Base-by-base conservation (phyloP, 2,329 filamentous ascomycete species). In the Calonectria hawksworthii region DNA sequence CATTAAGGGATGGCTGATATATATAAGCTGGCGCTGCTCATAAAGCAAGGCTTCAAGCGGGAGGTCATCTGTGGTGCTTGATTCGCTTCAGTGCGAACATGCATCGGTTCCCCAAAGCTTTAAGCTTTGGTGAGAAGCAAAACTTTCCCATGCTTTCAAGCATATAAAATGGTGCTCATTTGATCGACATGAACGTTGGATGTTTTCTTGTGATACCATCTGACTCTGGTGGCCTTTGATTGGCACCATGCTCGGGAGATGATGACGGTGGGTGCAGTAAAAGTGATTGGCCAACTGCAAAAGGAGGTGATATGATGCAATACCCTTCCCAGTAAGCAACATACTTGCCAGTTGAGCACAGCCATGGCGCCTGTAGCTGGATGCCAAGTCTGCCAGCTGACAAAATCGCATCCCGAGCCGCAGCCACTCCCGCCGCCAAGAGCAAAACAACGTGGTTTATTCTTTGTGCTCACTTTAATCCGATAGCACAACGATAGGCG, bases 381-480 rank as follows among this genome's bases (percentile, higher is more conserved):
- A 41, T 36, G 56, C 56, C 56, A 61, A 26, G 34, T 23, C 32
- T 36, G 56, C 56, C 16, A 26, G 56, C 34, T 61, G 56, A 38
- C 56, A 61, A 6, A 26, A 11, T 23, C 13, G 16, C 32, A 38
- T 26, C 32, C 34, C 13, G 23, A 38, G 9, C 6, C 36, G 34
- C 56, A 61, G 56, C 56, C 56, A 61, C 56, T 61, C 21, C 56
- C 56, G 56, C 30, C 28, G 56, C n/a, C 56, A 36, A 59, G 52
- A 36, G 8, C 36, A 23, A 36, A 23, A 1, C 13, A 23, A n/a
- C 1, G 32, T 23, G 13, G 14, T 54, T 54, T 30, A 30, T 18
- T 54, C 47, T 2, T 26, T 26, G 23, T 4, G 23, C 13, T 28
- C 18, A 21, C 1, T 16, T 18, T n/a, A n/a, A 14, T 52, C 10